These are phyloP conservation scores for Huiozyma naganishii DNA, from an alignment of 805 yeast genomes.

Conservation along the genomic window DNA sequence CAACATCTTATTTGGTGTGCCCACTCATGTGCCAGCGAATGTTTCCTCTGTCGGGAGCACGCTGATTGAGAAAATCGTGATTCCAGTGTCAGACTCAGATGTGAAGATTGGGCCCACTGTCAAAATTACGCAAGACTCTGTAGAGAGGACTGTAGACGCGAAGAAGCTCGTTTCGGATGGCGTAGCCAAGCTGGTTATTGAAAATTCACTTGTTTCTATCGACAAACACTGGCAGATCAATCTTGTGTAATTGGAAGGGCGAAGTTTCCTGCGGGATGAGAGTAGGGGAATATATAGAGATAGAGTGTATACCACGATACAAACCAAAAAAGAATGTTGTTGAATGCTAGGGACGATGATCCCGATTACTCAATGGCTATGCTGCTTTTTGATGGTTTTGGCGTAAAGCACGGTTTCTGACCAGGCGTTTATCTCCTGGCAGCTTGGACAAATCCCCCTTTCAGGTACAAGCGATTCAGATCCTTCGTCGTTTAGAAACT, in stretches of 20 bases:
- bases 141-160: constrained; percentile 3
- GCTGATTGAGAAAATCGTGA: constrained; percentile 43
- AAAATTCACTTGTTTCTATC: constrained; percentile 37
- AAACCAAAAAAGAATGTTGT: constrained; percentile 22
- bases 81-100: constrained; percentile 14
- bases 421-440: constrained; percentile 7
- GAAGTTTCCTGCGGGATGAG: too few relatives aligned
- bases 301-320: too few relatives aligned
- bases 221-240: too few relatives aligned
- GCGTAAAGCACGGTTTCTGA: too few relatives aligned
- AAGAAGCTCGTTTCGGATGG: neutral
- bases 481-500: constrained; percentile 9
- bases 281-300: too few relatives aligned
- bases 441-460: constrained; percentile 22
- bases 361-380: constrained; percentile 8
- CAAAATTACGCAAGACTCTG: constrained; percentile 27
- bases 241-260: too few relatives aligned
- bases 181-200: constrained; percentile 26
- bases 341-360: constrained; percentile 37
- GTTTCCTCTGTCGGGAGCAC: constrained; percentile 24
- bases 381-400: too few relatives aligned
- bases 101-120: constrained; percentile 1
- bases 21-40: constrained; percentile 16
- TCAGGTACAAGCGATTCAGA: constrained; percentile 3
- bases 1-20: constrained; percentile 25